Conservation (phyloP, 139 green algal genomes). For the Micractinium conductrix region DNA sequence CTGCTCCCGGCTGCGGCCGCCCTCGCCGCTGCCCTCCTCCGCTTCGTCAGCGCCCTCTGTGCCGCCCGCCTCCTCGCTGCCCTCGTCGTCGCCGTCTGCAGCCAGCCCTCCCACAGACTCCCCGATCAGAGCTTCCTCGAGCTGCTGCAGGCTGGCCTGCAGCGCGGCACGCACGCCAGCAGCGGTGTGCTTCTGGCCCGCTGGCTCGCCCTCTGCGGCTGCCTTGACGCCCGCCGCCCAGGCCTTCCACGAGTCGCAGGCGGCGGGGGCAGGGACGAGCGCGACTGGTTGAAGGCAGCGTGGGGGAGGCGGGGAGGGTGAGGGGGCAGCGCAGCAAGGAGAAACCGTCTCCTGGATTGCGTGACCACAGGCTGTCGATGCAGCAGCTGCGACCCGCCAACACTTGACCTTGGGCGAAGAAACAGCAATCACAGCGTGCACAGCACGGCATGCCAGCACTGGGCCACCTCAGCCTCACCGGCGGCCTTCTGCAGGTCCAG, state of each 20-base stretch:
- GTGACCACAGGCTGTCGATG: too few species aligned
- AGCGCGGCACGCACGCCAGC: neutral
- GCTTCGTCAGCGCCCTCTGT: neutral
- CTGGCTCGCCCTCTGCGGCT: neutral
- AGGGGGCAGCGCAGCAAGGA: too few species aligned
- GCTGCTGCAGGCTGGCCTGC: neutral
- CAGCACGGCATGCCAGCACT: too few species aligned
- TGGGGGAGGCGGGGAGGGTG: neutral
- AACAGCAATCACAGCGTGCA: too few species aligned
- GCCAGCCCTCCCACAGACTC: conserved; percentile 6
- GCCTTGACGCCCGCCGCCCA: conserved; percentile 21
- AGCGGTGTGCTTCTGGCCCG: neutral
- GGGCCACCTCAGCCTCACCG: neutral
- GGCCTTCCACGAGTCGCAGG: conserved; percentile 22
- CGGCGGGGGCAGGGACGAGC: neutral
- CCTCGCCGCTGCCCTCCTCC: neutral
- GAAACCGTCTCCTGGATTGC: too few species aligned
- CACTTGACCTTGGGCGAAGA: too few species aligned
- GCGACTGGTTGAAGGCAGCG: neutral
- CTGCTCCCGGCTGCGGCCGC: neutral
- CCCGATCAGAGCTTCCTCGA: conserved; percentile 24
- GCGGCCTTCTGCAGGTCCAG: conserved; percentile 26
- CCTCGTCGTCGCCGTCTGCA: neutral
- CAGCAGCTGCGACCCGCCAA: too few species aligned
- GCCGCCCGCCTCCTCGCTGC: neutral